Evolutionary conservation across 768 basidiomycete species (phyloP).

Genomic region (Leccinum imitatum): DNA sequence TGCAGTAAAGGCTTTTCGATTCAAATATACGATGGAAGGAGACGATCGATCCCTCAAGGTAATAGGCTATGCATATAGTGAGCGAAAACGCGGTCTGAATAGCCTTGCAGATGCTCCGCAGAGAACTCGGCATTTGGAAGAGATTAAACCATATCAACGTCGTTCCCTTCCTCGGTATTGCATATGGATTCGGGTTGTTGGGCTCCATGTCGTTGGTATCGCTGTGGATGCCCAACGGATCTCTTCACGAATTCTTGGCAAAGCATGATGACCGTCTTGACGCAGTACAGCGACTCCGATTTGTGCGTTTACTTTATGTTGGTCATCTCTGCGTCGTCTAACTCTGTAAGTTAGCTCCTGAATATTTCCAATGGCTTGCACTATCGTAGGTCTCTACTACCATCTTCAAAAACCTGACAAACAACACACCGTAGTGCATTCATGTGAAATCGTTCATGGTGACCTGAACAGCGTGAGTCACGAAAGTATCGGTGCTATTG

Average conservation of each 20-base stretch:
- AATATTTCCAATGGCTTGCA: background rate
- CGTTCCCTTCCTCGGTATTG: background rate
- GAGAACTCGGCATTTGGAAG: no score
- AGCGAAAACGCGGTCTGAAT: no score
- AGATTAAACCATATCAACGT: background rate
- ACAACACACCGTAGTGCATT: background rate
- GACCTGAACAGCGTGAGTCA: background rate
- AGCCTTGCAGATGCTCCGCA: no score
- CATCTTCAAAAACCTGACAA: background rate
- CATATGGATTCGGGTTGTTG: background rate
- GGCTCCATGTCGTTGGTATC: background rate
- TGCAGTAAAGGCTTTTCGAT: slow-evolving; percentile 1
- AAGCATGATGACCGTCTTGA: background rate
- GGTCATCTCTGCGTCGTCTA: background rate
- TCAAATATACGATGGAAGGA: background rate
- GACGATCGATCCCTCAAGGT: no score
- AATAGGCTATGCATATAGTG: no score
- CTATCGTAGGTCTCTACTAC: background rate
- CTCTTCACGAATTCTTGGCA: background rate
- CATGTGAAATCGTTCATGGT: background rate
- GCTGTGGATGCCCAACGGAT: background rate
- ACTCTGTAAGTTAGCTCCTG: background rate
- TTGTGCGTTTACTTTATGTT: background rate
- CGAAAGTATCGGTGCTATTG: no score
- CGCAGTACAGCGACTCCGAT: background rate